Evolutionary conservation across 208 protist species (phyloP), one percentile per base, ranked within the genome.

Genomic region (Wallacemonas collosoma): DNA sequence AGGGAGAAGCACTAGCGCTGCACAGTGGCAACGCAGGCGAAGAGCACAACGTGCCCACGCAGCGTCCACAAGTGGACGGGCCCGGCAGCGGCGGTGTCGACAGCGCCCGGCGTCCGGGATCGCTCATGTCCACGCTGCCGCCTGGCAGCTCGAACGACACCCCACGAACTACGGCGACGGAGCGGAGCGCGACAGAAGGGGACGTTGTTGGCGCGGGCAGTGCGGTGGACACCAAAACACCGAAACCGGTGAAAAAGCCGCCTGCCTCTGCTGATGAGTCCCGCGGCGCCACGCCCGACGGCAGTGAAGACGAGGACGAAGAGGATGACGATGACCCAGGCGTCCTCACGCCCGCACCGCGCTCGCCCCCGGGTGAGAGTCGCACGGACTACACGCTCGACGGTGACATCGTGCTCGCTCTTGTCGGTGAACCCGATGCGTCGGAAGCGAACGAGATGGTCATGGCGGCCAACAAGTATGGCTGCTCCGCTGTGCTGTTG

Each of bases 381-480:
- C 45, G 64, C 64, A 69, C 64, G 2, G 51, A 73, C 26, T 82
- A 83, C 40, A 60, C 75, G 2, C 61, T 90, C 38, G 65, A 84
- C 41, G 88, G 87, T 35, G 80, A 91, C 54, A 81, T 91, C 15
- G 82, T 83, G 47, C 76, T 77, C 35, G 86, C 85, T 8, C 60
- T 90, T 14, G 77, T 80, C 4, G 83, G 81, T 6, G 73, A 58
- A 2, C 81, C 77, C 11, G 76, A 85, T 15, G 60, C 72, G 41
- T 58, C 69, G 9, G 88, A 93, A 67, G 86, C 79, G 5, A 90
- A 90, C 77, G 75, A 80, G 51, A 57, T 90, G 14, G 58, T 95
- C 17, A 63, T 90, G 17, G 87, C 91, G 1, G 82, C 88, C 12
- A 74, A 75, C 12, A 72, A 78, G 50, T 93, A 94, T 66, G 84